Evolutionary conservation across 2,329 filamentous ascomycete species (phyloP).

Genomic region (Hypocreales sp.): DNA sequence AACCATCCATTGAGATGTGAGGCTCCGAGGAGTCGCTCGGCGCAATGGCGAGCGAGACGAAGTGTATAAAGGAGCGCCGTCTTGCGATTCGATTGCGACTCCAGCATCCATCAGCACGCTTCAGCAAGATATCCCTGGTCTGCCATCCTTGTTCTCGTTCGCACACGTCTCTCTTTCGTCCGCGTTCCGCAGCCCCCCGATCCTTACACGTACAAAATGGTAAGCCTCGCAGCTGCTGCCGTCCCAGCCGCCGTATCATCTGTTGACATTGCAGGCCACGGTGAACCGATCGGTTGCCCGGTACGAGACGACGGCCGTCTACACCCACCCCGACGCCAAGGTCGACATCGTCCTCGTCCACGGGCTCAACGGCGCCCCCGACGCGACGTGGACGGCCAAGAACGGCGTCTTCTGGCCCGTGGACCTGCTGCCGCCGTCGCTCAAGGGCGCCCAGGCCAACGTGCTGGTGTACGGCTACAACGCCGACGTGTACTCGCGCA

Average conservation of each 20-base stretch:
- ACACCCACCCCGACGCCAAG: conserved; percentile 40
- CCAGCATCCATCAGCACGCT: too few relatives aligned
- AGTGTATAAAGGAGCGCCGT: too few relatives aligned
- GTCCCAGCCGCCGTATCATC: too few relatives aligned
- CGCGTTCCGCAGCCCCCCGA: too few relatives aligned
- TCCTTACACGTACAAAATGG: too few relatives aligned
- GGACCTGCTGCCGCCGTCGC: conserved; percentile 46
- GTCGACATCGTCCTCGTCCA: conserved; percentile 57
- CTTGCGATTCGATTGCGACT: too few relatives aligned
- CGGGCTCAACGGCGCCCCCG: conserved; percentile 51
- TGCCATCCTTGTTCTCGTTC: too few relatives aligned
- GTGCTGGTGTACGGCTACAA: conserved; percentile 63
- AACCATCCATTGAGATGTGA: conserved; percentile 1
- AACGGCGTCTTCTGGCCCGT: conserved; percentile 53
- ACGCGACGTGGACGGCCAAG: conserved; percentile 43
- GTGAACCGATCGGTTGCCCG: conserved; percentile 19
- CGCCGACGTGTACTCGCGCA: conserved; percentile 41
- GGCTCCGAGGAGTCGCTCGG: too few relatives aligned
- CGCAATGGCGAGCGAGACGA: too few relatives aligned
- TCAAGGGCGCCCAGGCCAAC: conserved; percentile 42
- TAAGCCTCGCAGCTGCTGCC: too few relatives aligned
- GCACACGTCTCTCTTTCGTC: too few relatives aligned
- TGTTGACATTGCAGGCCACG: conserved; percentile 20
- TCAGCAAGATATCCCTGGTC: too few relatives aligned
- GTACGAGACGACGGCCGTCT: conserved; percentile 44